Evolutionary conservation across 805 yeast genomes (phyloP), one percentile per base, ranked within the genome.

Genomic region (Trichomonascus vanleenenianus): DNA sequence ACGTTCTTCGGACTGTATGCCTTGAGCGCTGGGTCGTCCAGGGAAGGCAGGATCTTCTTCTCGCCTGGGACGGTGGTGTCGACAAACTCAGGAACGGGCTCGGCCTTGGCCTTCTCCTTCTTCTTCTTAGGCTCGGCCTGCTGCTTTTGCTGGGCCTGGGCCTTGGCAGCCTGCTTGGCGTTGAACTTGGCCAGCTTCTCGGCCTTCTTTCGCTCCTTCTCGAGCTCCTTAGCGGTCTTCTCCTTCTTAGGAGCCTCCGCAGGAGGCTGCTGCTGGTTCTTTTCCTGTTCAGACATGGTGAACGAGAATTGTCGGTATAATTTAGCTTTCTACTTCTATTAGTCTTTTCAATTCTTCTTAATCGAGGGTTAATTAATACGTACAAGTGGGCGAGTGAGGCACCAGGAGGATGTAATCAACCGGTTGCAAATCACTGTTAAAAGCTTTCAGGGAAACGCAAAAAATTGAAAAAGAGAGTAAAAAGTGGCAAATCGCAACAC

Each of bases 1-100:
- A 93, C 97, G 56, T 82, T 83, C 56, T 78, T 77, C 30, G 98
- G 98, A 59, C 78, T 85, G 67, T 93, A 93, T 8, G 97, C 91
- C 67, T 93, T 89, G 63, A 93, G 78, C 16, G 97, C 81, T 18
- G 96, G 89, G 62, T 89, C 95, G 37, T 91, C 96, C 44, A 93
- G 75, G 31, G 87, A 76, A n/a, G 79, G 83, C 48, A 93, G 76
- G 30, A 81, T 66, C 70, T 93, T 93, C 78, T 91, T 93, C 58
- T 88, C 95, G 51, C 98, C 98, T 2, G 85, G 79, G 41, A 72
- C 75, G 40, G 98, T 93, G 47, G 70, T 68, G 64, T 93, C 98
- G 42, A 79, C 78, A 64, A 80, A 93, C 58, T 82, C 93, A n/a
- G 96, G 94, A 35, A 75, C 72, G 36, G 85, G 82, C 58, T 78